phyloP scores from a whole-genome alignment of 2,329 filamentous ascomycete species.

The Trichoderma harzianum region DNA sequence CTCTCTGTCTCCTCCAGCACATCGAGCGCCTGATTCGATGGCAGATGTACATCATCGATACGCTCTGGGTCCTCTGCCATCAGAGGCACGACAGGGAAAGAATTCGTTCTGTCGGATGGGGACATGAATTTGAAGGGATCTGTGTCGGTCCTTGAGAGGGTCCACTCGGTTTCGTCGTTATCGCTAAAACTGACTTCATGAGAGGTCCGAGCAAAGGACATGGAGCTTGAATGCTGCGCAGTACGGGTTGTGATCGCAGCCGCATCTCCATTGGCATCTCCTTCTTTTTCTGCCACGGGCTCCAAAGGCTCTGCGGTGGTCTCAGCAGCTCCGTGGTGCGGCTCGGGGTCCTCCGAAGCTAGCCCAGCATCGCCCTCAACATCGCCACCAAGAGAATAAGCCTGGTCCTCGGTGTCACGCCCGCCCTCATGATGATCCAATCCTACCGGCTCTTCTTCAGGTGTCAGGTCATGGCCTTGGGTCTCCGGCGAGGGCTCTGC shows the following conservation, averaged over 20 bases:
- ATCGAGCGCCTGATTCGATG: slow-evolving; percentile 51
- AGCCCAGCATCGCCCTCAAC: slow-evolving; percentile 27
- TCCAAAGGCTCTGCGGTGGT: neutral
- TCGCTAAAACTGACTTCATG: slow-evolving; percentile 58
- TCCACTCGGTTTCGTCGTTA: slow-evolving; percentile 60
- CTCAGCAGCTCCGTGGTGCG: slow-evolving; percentile 18
- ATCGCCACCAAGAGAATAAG: slow-evolving; percentile 24
- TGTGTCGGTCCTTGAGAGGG: slow-evolving; percentile 47
- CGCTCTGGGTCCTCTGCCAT: slow-evolving; percentile 28
- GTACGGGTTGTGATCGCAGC: neutral
- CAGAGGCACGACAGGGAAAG: slow-evolving; percentile 57
- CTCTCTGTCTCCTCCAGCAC: slow-evolving; percentile 52
- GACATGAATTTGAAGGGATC: slow-evolving; percentile 57
- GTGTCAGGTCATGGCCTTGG: neutral
- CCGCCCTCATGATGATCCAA: slow-evolving; percentile 6
- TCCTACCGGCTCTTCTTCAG: neutral
- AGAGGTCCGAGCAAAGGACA: slow-evolving; percentile 62
- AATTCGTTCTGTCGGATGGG: slow-evolving; percentile 57
- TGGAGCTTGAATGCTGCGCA: slow-evolving; percentile 56
- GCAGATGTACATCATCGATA: slow-evolving; percentile 39
- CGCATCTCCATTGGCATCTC: neutral
- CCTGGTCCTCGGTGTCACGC: slow-evolving; percentile 20
- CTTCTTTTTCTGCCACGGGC: neutral
- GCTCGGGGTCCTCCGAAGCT: slow-evolving; percentile 23
- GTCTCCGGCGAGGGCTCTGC: slow-evolving; percentile 12